Evolutionary conservation across 805 yeast genomes (phyloP).

Genomic region (Ogataea saltuana): DNA sequence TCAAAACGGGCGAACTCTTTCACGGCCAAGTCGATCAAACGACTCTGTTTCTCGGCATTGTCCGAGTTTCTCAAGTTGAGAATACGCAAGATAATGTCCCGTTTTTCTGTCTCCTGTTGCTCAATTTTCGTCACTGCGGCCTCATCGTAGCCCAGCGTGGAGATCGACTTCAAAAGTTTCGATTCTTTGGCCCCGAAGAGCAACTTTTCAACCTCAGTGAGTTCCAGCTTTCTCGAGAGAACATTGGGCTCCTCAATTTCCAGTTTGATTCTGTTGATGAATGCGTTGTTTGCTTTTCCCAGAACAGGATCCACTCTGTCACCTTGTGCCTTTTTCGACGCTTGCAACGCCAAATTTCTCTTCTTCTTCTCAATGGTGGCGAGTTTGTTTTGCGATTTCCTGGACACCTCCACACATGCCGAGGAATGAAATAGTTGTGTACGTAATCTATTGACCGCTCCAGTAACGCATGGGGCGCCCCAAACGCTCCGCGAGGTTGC

Average conservation of each 20-base stretch:
- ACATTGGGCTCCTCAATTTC: constrained; percentile 66
- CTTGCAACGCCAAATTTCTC: constrained; percentile 20
- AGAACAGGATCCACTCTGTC: constrained; percentile 79
- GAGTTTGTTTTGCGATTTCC: constrained; percentile 17
- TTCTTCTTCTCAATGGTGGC: constrained; percentile 20
- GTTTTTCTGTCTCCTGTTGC: constrained; percentile 53
- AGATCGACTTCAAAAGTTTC: constrained; percentile 39
- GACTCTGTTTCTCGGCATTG: constrained; percentile 53
- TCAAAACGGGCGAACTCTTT: constrained; percentile 78
- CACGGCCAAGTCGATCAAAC: constrained; percentile 65
- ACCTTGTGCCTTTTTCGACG: constrained; percentile 11
- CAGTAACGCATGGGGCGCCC: constrained; percentile 8
- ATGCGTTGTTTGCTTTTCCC: constrained; percentile 67
- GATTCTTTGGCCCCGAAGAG: constrained; percentile 77
- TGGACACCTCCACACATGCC: constrained; percentile 9
- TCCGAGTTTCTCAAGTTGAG: constrained; percentile 72
- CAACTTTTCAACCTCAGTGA: constrained; percentile 71
- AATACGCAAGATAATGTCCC: constrained; percentile 69
- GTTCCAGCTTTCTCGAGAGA: constrained; percentile 58
- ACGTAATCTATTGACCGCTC: too few relatives aligned
- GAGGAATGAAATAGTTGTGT: constrained; percentile 16
- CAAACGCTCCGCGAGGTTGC: background rate
- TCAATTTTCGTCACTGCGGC: constrained; percentile 26
- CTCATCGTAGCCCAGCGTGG: constrained; percentile 26
- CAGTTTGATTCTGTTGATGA: constrained; percentile 64